Evolutionary conservation across 768 basidiomycete species (phyloP).

Genomic region (Dacryopinax spathularia): DNA sequence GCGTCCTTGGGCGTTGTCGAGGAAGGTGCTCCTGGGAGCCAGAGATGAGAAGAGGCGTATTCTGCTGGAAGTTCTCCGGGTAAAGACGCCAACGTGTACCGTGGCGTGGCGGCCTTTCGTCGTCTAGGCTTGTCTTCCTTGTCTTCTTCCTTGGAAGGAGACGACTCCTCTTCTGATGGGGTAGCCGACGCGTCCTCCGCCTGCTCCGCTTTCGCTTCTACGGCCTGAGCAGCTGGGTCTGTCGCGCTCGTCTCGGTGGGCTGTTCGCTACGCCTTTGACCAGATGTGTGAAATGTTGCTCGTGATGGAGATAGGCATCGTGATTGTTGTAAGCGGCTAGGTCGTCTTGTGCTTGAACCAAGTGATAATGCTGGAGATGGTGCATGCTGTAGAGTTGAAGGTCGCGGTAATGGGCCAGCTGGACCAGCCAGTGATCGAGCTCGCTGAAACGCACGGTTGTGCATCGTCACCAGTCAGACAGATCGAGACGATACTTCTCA

Average conservation of each 20-base stretch:
- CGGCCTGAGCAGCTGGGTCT: too few relatives aligned
- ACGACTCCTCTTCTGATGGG: background rate
- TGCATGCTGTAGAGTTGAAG: background rate
- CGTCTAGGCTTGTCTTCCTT: background rate
- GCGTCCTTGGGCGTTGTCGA: background rate
- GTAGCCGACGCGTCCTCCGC: background rate
- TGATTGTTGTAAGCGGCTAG: too few relatives aligned
- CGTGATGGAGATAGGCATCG: background rate
- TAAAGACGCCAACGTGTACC: background rate
- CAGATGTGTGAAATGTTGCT: background rate
- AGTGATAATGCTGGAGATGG: background rate
- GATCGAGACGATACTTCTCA: too few relatives aligned
- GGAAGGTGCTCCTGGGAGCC: background rate
- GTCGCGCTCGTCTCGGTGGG: background rate
- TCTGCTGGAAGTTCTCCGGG: background rate
- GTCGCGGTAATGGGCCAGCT: too few relatives aligned
- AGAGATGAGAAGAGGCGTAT: background rate
- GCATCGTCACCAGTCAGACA: too few relatives aligned
- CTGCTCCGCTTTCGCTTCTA: background rate
- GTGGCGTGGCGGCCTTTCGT: background rate
- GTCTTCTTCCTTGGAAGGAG: background rate
- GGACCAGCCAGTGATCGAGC: too few relatives aligned
- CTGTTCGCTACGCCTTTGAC: background rate
- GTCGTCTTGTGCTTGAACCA: too few relatives aligned
- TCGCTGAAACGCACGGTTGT: too few relatives aligned